phyloP scores from a whole-genome alignment of 2,329 filamentous ascomycete genomes.

The Colletotrichum cordylinicola region DNA sequence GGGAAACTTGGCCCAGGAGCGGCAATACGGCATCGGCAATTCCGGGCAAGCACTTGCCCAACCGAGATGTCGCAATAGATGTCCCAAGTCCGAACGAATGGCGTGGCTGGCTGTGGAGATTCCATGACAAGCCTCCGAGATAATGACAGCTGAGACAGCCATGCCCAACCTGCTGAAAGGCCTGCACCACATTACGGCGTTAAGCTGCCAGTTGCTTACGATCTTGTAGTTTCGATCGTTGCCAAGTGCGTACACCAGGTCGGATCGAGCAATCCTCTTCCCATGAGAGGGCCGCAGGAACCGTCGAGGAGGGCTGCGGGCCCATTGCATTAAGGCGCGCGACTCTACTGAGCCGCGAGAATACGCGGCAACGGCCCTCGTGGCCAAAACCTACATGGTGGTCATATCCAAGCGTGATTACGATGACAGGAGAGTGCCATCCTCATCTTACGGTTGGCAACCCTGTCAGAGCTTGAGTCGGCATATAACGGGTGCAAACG shows the following conservation, averaged over 20 bases:
- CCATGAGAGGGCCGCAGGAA: not conserved
- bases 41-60: not conserved
- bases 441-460: not conserved
- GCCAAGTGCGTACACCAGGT: not conserved
- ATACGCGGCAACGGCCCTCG: no score
- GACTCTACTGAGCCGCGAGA: not conserved
- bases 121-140: not conserved
- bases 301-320: not conserved
- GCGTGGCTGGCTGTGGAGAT: not conserved
- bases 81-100: not conserved
- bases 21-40: not conserved
- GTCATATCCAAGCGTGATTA: not conserved
- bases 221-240: not conserved
- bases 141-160: not conserved
- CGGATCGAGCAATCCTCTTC: not conserved
- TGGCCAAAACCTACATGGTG: not conserved
- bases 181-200: not conserved
- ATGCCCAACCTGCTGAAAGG: not conserved
- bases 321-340: not conserved
- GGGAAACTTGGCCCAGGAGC: not conserved
- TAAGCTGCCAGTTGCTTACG: not conserved
- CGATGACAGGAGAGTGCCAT: not conserved
- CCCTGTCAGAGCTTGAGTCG: not conserved
- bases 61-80: not conserved
- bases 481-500: not conserved